phyloP scores from a whole-genome alignment of 2,329 filamentous ascomycete genomes.

The Boeremia lycopersici region DNA sequence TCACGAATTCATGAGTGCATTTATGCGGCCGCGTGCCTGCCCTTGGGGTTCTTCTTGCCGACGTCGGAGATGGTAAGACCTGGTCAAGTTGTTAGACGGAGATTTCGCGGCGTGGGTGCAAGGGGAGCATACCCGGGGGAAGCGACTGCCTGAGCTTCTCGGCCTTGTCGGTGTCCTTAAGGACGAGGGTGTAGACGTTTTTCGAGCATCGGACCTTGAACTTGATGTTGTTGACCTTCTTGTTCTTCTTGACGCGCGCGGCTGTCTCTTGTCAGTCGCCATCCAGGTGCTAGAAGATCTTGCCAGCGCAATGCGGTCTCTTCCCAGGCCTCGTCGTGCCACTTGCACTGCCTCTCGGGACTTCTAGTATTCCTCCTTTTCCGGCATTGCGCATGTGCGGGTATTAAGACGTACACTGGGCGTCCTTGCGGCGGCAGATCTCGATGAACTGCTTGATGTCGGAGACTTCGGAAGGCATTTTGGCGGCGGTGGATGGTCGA shows the following conservation, averaged over 20 bases:
- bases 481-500: conserved; percentile 60
- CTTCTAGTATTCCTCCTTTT: neutral
- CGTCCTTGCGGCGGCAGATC: conserved; percentile 99
- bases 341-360: neutral
- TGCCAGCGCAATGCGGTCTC: conserved; percentile 1
- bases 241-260: conserved; percentile 79
- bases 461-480: conserved; percentile 96
- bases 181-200: conserved; percentile 96
- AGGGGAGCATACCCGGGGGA: conserved; percentile 78
- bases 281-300: neutral
- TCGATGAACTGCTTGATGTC: conserved; percentile 99
- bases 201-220: conserved; percentile 99
- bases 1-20: conserved; percentile 7
- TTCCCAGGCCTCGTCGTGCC: neutral
- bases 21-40: conserved; percentile 52
- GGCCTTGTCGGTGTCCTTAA: conserved; percentile 99
- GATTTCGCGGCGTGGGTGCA: neutral
- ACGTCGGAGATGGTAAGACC: conserved; percentile 65
- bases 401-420: conserved; percentile 79
- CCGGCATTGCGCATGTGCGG: neutral
- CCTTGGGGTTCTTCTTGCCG: conserved; percentile 67
- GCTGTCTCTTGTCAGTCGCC: conserved; percentile 41
- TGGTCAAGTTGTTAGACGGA: conserved; percentile 31
- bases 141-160: conserved; percentile 99
- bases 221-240: conserved; percentile 90